A percentile compares a stretch with the other conserved stretches of the same genome.
phyloP scores from a whole-genome alignment of 331 rosid species.

The Ulmus americana region DNA sequence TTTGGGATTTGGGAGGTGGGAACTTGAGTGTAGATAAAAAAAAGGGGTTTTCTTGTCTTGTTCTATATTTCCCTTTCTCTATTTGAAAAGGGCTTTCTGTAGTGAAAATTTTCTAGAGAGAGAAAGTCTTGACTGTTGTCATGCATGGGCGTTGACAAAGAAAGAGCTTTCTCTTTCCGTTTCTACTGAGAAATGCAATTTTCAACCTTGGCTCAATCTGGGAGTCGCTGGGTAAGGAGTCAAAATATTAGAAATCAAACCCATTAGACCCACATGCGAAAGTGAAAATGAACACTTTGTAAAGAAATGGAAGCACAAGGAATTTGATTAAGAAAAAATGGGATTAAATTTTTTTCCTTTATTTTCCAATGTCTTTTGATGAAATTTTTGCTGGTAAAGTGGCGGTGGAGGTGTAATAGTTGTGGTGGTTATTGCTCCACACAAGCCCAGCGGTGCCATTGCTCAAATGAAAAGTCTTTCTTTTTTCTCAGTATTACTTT shows the following conservation, averaged over 20 bases:
- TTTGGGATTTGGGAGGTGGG: constrained; percentile 23
- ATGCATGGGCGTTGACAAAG: constrained; percentile 71
- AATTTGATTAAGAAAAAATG: neutral
- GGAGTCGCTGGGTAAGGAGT: constrained; percentile 17
- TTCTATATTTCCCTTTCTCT: constrained; percentile 28
- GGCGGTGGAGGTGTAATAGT: constrained; percentile 27
- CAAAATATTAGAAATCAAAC: constrained; percentile 21
- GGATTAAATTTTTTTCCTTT: constrained; percentile 2
- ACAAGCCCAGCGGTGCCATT: constrained; percentile 27
- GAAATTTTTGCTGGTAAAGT: constrained; percentile 23
- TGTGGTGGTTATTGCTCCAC: constrained; percentile 39
- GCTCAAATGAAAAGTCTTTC: constrained; percentile 42
- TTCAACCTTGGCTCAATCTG: constrained; percentile 27
- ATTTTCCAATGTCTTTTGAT: neutral
- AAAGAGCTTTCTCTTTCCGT: constrained; percentile 28
- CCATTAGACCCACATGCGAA: neutral
- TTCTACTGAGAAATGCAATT: constrained; percentile 33
- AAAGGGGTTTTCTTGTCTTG: constrained; percentile 45
- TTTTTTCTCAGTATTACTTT: constrained; percentile 34
- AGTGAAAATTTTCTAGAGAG: constrained; percentile 21
- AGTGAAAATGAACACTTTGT: neutral
- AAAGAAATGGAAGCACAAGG: constrained; percentile 11
- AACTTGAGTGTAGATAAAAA: constrained; percentile 27
- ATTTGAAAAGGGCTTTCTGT: constrained; percentile 25
- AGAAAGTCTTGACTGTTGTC: constrained; percentile 17